phyloP scores from a whole-genome alignment of 2,329 filamentous ascomycete species.

The Fusarium sp. region DNA sequence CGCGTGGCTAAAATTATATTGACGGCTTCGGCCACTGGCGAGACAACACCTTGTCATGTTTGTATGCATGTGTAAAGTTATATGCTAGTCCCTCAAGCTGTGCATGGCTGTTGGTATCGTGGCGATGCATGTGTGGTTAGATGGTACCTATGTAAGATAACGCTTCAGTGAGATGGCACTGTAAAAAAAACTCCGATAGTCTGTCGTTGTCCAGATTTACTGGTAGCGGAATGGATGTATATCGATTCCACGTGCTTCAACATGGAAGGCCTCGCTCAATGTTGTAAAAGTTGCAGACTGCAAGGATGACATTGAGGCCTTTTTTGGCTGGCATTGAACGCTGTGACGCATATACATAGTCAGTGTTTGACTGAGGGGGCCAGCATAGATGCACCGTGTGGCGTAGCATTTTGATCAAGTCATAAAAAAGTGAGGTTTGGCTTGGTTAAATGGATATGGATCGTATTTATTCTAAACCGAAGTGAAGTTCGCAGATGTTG shows the following conservation, averaged over 20 bases:
- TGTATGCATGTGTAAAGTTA: conserved; percentile 22
- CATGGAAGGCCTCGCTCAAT: not conserved
- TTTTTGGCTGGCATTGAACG: not conserved
- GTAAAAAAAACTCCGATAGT: not conserved
- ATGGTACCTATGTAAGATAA: not conserved
- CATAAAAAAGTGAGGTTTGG: not conserved
- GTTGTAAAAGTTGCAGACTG: not conserved
- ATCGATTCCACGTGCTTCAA: not conserved
- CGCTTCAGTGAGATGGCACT: not conserved
- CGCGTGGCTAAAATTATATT: not conserved
- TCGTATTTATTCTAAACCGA: not conserved
- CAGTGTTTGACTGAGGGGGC: not conserved
- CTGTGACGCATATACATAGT: not conserved
- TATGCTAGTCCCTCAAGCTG: conserved; percentile 11
- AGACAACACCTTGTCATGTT: conserved; percentile 4
- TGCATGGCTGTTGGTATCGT: conserved; percentile 21
- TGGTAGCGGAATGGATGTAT: not conserved
- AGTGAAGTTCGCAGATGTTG: not conserved
- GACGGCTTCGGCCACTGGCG: conserved; percentile 4
- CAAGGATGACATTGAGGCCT: conserved; percentile 10
- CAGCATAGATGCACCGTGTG: not conserved
- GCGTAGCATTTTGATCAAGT: not conserved
- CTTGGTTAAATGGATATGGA: not conserved
- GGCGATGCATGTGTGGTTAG: conserved; percentile 33
- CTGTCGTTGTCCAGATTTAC: not conserved